Conservation (phyloP, 1,284 basidiomycete species). For the Ganoderma sinense region DNA sequence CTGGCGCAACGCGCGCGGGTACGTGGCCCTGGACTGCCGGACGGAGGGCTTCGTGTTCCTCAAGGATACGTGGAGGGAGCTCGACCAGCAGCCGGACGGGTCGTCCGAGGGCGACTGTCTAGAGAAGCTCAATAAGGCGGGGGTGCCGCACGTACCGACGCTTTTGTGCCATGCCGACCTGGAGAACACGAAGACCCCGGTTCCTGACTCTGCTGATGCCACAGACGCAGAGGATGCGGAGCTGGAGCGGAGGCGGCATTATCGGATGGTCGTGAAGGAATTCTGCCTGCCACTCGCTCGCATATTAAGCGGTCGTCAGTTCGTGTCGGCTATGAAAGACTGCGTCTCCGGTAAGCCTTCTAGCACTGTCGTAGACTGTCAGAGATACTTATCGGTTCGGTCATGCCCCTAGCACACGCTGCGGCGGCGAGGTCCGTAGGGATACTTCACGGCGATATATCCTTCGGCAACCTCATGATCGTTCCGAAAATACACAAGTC, state of each 20-base stretch:
- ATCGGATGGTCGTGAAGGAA: background rate
- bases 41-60: constrained; percentile 17
- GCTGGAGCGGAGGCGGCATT: background rate
- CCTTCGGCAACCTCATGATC: constrained; percentile 12
- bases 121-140: constrained; percentile 3
- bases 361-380: background rate
- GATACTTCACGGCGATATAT: constrained; percentile 17
- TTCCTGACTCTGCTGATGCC: background rate
- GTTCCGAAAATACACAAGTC: background rate
- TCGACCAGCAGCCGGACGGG: background rate
- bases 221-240: background rate
- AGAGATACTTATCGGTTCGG: background rate
- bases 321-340: background rate
- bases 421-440: constrained; percentile 4
- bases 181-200: background rate
- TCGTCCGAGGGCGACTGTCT: constrained; percentile 9
- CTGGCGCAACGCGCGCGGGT: constrained; percentile 6
- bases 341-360: background rate
- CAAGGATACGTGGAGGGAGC: constrained; percentile 20
- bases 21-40: constrained; percentile 15
- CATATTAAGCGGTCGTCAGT: background rate
- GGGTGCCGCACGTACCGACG: constrained; percentile 18
- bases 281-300: background rate
- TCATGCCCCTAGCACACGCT: constrained; percentile 6
- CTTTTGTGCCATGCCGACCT: constrained; percentile 17